These are phyloP conservation scores for Ziziphus jujuba DNA, from an alignment of 306 rosid genomes.

Conservation along the genomic window DNA sequence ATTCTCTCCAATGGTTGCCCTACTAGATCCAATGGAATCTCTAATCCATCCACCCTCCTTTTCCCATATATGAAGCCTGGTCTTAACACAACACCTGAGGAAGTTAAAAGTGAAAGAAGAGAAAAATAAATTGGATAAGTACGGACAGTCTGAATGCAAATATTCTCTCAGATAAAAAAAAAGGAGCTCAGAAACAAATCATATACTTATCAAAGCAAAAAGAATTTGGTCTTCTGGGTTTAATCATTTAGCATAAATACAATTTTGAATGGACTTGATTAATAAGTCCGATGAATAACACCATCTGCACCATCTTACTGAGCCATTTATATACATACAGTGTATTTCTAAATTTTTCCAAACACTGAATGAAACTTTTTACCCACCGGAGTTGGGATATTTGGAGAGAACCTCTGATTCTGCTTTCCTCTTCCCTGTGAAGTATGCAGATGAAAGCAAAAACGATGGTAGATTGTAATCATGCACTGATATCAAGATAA, in stretches of 20 bases:
- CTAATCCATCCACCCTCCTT: slow-evolving; percentile 75
- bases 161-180: no score
- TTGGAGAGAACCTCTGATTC: slow-evolving; percentile 95
- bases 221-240: no score
- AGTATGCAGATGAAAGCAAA: slow-evolving; percentile 81
- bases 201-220: no score
- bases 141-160: no score
- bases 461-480: slow-evolving; percentile 86
- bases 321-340: slow-evolving; percentile 4
- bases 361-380: slow-evolving; percentile 20
- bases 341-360: background rate
- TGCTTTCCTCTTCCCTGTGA: slow-evolving; percentile 96
- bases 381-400: slow-evolving; percentile 91
- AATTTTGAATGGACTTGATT: background rate
- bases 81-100: slow-evolving; percentile 81
- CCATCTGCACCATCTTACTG: background rate
- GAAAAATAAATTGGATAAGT: background rate
- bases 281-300: slow-evolving; percentile 5
- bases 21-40: slow-evolving; percentile 79
- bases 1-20: slow-evolving; percentile 83
- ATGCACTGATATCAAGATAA: slow-evolving; percentile 85
- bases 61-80: slow-evolving; percentile 93
- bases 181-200: no score
- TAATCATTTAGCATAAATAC: no score
- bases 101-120: slow-evolving; percentile 26